Percentiles rank a stretch among this genome's conserved stretches.
phyloP scores from a whole-genome alignment of 306 rosid species.

The Prinsepia uniflora region DNA sequence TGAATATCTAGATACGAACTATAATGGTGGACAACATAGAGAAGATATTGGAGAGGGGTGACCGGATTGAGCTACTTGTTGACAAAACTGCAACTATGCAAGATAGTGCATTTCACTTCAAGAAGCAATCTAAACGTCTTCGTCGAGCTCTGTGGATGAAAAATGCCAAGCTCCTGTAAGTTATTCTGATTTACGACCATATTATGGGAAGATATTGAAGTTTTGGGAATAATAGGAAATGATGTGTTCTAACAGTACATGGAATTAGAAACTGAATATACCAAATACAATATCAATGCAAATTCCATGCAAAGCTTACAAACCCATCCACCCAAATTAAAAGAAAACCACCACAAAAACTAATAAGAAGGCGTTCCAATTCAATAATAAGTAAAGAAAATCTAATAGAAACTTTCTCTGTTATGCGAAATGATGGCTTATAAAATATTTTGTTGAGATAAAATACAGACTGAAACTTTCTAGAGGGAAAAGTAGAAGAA shows the following conservation, averaged over 20 bases:
- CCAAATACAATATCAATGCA: neutral
- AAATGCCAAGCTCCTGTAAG: conserved; percentile 91
- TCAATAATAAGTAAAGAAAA: neutral
- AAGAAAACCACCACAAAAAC: neutral
- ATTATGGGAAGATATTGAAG: neutral
- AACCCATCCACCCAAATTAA: neutral
- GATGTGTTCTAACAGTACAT: neutral
- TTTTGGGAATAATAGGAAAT: neutral
- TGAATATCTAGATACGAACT: conserved; percentile 64
- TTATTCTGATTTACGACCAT: conserved; percentile 17
- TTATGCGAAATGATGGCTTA: neutral
- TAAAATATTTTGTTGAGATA: neutral
- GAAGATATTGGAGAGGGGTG: conserved; percentile 94
- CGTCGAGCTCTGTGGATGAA: conserved; percentile 97
- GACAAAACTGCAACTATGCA: conserved; percentile 98
- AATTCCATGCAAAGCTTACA: neutral
- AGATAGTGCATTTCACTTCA: conserved; percentile 93
- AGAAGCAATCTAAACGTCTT: conserved; percentile 91
- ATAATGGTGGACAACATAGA: conserved; percentile 95
- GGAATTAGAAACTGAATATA: neutral
- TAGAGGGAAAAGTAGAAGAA: neutral
- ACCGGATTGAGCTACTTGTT: conserved; percentile 92
- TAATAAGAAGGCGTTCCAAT: neutral
- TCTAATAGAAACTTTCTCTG: neutral
- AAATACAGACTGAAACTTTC: neutral